Percentiles rank a stretch among this genome's conserved stretches.
Conservation (phyloP, 1,139 yeast species). For the Suhomyces chickasaworum region DNA sequence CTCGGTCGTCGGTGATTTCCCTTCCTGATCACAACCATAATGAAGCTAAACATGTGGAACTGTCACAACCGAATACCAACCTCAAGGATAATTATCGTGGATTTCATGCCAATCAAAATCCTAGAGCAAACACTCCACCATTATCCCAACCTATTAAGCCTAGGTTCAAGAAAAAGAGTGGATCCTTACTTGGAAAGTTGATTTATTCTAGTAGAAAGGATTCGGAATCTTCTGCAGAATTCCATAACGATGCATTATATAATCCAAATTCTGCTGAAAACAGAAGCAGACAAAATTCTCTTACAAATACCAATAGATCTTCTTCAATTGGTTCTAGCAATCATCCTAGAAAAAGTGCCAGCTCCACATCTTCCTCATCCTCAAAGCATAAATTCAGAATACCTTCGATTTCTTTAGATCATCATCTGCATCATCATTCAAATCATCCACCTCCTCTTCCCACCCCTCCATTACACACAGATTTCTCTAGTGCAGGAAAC, state of each 20-base stretch:
- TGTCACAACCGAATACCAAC: constrained; percentile 7
- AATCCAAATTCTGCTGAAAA: neutral
- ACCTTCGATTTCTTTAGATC: constrained; percentile 39
- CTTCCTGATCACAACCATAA: constrained; percentile 9
- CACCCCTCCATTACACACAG: constrained; percentile 9
- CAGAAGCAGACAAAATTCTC: constrained; percentile 17
- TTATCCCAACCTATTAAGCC: constrained; percentile 54
- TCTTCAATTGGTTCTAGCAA: constrained; percentile 14
- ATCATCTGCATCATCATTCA: constrained; percentile 18
- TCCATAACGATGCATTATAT: constrained; percentile 6
- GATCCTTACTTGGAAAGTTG: constrained; percentile 49
- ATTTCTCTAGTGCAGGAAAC: constrained; percentile 1
- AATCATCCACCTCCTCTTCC: constrained; percentile 7
- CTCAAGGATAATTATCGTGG: constrained; percentile 46
- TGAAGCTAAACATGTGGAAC: neutral
- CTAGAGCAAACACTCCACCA: constrained; percentile 48
- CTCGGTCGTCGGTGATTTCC: constrained; percentile 21
- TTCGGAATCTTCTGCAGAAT: constrained; percentile 21
- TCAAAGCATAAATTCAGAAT: constrained; percentile 40
- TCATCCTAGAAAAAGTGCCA: constrained; percentile 22
- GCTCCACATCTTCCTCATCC: constrained; percentile 22
- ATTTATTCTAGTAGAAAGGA: constrained; percentile 48
- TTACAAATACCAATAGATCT: constrained; percentile 13
- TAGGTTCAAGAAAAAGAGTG: constrained; percentile 45
- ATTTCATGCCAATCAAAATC: constrained; percentile 45